phyloP scores from a whole-genome alignment of 805 yeast genomes.

The Candida easanensis region DNA sequence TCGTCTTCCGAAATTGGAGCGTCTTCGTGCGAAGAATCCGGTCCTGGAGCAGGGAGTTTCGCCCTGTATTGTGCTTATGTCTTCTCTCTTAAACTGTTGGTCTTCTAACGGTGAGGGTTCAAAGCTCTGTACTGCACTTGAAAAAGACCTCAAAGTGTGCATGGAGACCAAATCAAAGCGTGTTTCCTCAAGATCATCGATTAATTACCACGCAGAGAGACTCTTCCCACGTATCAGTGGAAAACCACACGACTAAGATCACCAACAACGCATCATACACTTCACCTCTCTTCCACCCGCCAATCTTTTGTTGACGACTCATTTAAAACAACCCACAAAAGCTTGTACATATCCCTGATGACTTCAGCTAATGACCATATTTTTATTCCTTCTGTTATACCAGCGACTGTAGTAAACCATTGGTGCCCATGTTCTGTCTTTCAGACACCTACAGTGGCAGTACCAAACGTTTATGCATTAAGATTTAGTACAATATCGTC shows the following conservation, averaged over 20 bases:
- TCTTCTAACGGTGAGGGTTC: conserved; percentile 90
- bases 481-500: conserved; percentile 22
- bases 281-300: not conserved
- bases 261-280: not conserved
- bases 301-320: not conserved
- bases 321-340: too few species aligned
- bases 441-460: not conserved
- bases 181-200: conserved; percentile 36
- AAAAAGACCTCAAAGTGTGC: conserved; percentile 69
- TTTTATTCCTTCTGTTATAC: not conserved
- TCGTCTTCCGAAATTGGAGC: conserved; percentile 71
- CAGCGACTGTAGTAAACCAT: not conserved
- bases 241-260: conserved; percentile 38
- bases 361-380: not conserved
- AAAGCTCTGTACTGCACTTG: conserved; percentile 60
- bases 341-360: not conserved
- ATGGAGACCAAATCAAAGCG: conserved; percentile 44
- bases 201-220: conserved; percentile 53
- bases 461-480: not conserved
- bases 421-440: not conserved
- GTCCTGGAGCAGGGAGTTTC: conserved; percentile 55
- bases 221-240: conserved; percentile 48
- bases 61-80: conserved; percentile 78
- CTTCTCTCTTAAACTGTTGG: conserved; percentile 90
- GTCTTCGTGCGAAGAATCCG: conserved; percentile 67